Base-by-base conservation (phyloP, 2,329 filamentous ascomycete species). In the Nannizziopsis barbatae region DNA sequence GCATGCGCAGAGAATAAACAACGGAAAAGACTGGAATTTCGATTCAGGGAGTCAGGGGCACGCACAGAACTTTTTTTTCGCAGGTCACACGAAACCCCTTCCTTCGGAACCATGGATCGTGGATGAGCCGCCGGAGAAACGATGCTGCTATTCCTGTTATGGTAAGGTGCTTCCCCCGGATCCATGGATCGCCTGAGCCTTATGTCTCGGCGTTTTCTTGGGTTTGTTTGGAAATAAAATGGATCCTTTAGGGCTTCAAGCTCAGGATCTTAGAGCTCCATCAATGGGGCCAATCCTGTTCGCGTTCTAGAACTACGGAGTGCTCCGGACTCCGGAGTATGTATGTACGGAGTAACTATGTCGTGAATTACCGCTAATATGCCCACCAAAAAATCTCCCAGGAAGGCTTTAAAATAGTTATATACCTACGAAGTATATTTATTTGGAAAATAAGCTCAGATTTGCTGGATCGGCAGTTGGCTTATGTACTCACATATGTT, bases 31-130 rank as follows among this genome's bases (percentile, higher is more conserved):
- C 22, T 27, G 22, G 22, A 27, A 7, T 27, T 7, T 27, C 22
- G 22, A 36, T 30, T 9, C 20, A 38, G 17, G 12, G 31, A 35
- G 22, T 12, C 30, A 35, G 31, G 14, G 20, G 20, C 22, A 32
- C 17, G 27, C 35, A n/a, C 44, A 46, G 44, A 40, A 31, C 18
- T 30, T 11, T 37, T 42, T 30, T 42, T 44, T 36, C n/a, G 2
- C 42, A 45, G 42, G 33, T 45, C 9, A 32, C 43, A 45, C 43
- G 20, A 45, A 45, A 36, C 35, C 35, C 35, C 44, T 18, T 45
- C 27, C 17, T 18, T 11, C 7, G 18, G 20, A n/a, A 32, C 35
- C 33, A 37, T 45, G 42, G 42, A 45, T 10, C 32, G 1, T 22
- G 42, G 31, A 46, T 40, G 22, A 27, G 22, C 22, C 22, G 22